phyloP scores from a whole-genome alignment of 257 asterid species.

The Galeopsis tetrahit region DNA sequence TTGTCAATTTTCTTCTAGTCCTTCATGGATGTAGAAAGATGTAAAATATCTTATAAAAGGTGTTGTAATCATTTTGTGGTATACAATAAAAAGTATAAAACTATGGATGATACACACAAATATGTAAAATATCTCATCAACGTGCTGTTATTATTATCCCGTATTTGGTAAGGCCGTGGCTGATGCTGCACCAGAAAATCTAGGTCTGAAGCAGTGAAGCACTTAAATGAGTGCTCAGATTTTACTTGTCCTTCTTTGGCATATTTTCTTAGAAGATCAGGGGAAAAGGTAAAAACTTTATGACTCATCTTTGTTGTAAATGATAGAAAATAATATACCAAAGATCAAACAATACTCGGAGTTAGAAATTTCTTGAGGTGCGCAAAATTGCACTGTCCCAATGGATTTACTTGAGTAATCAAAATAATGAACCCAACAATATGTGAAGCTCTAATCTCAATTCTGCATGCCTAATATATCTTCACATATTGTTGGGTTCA shows the following conservation, averaged over 20 bases:
- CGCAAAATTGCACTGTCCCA: too few species aligned
- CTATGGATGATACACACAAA: neutral
- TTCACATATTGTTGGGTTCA: too few species aligned
- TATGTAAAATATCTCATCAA: neutral
- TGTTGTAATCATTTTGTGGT: neutral
- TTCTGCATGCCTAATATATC: too few species aligned
- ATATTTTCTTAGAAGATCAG: constrained; percentile 7
- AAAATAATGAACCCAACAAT: too few species aligned
- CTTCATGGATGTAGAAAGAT: constrained; percentile 11
- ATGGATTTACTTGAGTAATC: too few species aligned
- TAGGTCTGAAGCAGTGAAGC: constrained; percentile 5
- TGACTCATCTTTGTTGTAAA: neutral
- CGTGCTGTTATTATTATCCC: neutral
- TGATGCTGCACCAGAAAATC: neutral
- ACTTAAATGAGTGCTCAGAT: neutral
- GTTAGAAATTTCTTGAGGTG: too few species aligned
- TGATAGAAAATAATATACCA: too few species aligned
- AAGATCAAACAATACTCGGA: too few species aligned
- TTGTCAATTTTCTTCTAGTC: constrained; percentile 3
- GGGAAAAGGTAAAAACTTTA: neutral
- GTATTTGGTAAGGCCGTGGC: neutral
- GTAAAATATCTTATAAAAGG: neutral
- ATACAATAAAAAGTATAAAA: neutral
- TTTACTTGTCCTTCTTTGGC: neutral
- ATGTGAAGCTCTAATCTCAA: too few species aligned